Base-by-base conservation (phyloP, 169 alveolate species). In the Cryptosporidium sp. region DNA sequence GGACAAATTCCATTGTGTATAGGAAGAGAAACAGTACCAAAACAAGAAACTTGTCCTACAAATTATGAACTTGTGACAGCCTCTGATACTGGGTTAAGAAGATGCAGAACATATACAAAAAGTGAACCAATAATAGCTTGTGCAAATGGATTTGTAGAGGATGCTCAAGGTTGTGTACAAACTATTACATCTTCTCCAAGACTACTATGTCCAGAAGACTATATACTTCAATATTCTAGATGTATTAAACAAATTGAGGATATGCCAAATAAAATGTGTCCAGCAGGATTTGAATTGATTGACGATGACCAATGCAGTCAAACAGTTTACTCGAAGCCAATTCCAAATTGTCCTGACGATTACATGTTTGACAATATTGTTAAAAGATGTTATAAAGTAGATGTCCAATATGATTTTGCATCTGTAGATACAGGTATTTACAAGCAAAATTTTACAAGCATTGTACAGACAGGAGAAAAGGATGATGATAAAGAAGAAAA, bases 251-350 rank as follows among this genome's bases (percentile, higher is more conserved):
- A 80, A 26, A 29, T 80, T 8, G 89, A 80, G 52, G 89, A 80
- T 80, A 62, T 65, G 75, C 89, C 89, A 80, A 80, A 80, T 23
- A 80, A 80, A 35, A 58, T 80, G 75, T 80, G 89, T 44, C 89
- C 89, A 14, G 89, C 69, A 26, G 89, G 89, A 39, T 80, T 80
- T 65, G 89, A 80, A n/a, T 26, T 80, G 56, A 60, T 53, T 23
- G 89, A 80, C 26, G 86, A 75, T 12, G 89, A 80, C 21, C 89
- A 80, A 29, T 80, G 89, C 23, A 67, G 68, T n/a, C 89, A 80
- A 45, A 62, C 68, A 8, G 89, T 80, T 61, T 80, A 62, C 14
- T 62, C 89, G 1, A 80, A 80, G 1, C 89, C 89, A 61, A 62
- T 80, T 45, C 89, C 89, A 39, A 80, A 80, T 39, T 80, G 89